Evolutionary conservation across 2,329 filamentous ascomycete species (phyloP).

Genomic region (Sclerotinia glacialis): DNA sequence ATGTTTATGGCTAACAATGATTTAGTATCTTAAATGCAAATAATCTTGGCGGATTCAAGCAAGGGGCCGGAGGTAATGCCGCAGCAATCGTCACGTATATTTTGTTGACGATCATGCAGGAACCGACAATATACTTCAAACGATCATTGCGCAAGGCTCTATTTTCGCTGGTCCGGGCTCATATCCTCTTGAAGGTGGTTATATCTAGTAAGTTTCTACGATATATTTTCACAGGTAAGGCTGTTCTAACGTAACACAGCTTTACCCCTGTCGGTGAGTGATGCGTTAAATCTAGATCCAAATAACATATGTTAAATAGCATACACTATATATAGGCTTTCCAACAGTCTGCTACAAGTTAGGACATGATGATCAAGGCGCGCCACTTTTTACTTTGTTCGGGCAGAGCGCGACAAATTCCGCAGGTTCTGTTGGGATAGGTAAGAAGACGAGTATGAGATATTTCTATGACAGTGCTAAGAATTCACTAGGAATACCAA

Average conservation of each 20-base stretch:
- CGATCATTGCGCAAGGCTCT: slow-evolving; percentile 46
- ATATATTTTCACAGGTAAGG: background rate
- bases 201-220: background rate
- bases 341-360: slow-evolving; percentile 1
- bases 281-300: background rate
- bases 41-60: slow-evolving; percentile 45
- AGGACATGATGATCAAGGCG: background rate
- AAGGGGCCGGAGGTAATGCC: slow-evolving; percentile 41
- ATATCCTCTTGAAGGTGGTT: slow-evolving; percentile 44
- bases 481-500: slow-evolving; percentile 29
- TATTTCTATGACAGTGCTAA: slow-evolving; percentile 34
- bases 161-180: slow-evolving; percentile 42
- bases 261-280: background rate
- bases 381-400: background rate
- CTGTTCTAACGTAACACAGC: background rate
- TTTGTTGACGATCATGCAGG: slow-evolving; percentile 7
- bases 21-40: slow-evolving; percentile 40
- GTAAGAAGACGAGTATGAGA: background rate
- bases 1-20: background rate
- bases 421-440: background rate
- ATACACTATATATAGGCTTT: background rate
- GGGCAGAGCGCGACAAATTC: background rate
- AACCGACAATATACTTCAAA: slow-evolving; percentile 37
- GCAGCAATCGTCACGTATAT: background rate
- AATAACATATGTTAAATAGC: background rate